Conservation (phyloP, 2,329 filamentous ascomycete species). For the Diaporthe caulivora region DNA sequence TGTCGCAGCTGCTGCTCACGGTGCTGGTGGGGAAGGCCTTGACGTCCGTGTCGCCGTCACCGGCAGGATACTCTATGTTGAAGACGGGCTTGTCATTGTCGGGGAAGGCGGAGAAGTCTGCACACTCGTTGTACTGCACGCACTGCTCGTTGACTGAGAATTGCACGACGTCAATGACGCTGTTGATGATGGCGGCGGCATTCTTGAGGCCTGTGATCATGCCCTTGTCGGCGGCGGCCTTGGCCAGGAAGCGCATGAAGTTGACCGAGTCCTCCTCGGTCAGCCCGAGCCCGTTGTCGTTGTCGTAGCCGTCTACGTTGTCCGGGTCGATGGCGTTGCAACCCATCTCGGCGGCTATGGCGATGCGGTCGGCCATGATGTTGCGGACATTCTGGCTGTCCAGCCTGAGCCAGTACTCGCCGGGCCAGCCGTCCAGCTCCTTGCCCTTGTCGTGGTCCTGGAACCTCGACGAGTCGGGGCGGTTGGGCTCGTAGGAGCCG, state of each 20-base stretch:
- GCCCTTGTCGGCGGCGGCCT: slow-evolving; percentile 63
- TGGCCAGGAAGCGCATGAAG: slow-evolving; percentile 72
- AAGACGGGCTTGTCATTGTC: slow-evolving; percentile 69
- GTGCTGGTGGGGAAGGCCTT: slow-evolving; percentile 29
- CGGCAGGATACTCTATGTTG: slow-evolving; percentile 71
- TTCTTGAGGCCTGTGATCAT: slow-evolving; percentile 79
- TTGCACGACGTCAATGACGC: slow-evolving; percentile 63
- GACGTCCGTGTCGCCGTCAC: slow-evolving; percentile 47
- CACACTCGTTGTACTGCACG: slow-evolving; percentile 65
- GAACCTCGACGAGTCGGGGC: slow-evolving; percentile 70
- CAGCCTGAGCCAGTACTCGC: slow-evolving; percentile 76
- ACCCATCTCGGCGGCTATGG: slow-evolving; percentile 70
- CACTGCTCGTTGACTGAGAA: slow-evolving; percentile 77
- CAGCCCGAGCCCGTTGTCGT: slow-evolving; percentile 72
- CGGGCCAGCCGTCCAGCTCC: slow-evolving; percentile 72
- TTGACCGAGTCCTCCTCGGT: slow-evolving; percentile 67
- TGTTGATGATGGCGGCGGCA: slow-evolving; percentile 68
- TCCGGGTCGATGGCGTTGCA: slow-evolving; percentile 79
- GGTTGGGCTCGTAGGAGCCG: slow-evolving; percentile 75
- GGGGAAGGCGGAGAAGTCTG: slow-evolving; percentile 62
- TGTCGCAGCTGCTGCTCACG: slow-evolving; percentile 38
- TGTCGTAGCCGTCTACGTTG: slow-evolving; percentile 77
- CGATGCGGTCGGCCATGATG: slow-evolving; percentile 74
- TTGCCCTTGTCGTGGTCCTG: slow-evolving; percentile 67
- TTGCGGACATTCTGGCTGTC: slow-evolving; percentile 68